These are phyloP conservation scores for Thermothielavioides terrestris DNA, from an alignment of 495 filamentous ascomycete genomes.

Conservation along the genomic window DNA sequence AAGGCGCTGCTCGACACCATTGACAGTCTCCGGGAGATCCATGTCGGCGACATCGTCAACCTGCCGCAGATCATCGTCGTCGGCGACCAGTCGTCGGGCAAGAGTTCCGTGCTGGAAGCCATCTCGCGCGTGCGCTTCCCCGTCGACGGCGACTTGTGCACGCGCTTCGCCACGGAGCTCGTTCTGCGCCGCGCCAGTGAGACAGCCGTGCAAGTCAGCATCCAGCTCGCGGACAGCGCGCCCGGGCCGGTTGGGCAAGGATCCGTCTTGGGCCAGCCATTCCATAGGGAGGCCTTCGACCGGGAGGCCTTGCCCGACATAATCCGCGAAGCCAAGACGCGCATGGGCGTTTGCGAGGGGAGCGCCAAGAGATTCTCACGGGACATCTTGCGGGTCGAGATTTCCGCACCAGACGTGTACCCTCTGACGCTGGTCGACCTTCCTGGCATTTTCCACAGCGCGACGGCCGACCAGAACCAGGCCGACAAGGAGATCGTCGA, in stretches of 20 bases:
- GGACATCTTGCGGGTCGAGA: conserved; percentile 57
- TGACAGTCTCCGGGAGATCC: conserved; percentile 1
- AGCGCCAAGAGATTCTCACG: conserved; percentile 38
- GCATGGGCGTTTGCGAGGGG: conserved; percentile 28
- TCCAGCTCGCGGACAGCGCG: conserved; percentile 23
- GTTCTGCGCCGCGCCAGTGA: conserved; percentile 37
- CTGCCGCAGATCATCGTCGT: conserved; percentile 9
- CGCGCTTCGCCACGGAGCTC: conserved; percentile 48
- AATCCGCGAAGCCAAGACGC: conserved; percentile 33
- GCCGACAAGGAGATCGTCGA: conserved; percentile 41
- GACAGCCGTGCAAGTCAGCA: conserved; percentile 27
- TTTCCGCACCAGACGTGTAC: conserved; percentile 48
- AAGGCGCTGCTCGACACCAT: conserved; percentile 8
- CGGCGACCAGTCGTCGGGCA: conserved; percentile 46
- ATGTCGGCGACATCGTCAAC: conserved; percentile 1
- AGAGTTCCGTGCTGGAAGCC: conserved; percentile 61
- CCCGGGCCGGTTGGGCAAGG: neutral
- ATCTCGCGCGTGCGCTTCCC: conserved; percentile 57
- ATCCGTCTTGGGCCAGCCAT: neutral
- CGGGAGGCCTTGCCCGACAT: conserved; percentile 36
- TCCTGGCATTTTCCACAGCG: conserved; percentile 49
- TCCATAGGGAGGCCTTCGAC: conserved; percentile 4
- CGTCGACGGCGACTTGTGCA: conserved; percentile 41
- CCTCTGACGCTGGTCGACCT: conserved; percentile 62
- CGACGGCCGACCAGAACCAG: conserved; percentile 34